Conservation (phyloP, 129 eudicot genomes). For the Flaveria ramosissima region DNA sequence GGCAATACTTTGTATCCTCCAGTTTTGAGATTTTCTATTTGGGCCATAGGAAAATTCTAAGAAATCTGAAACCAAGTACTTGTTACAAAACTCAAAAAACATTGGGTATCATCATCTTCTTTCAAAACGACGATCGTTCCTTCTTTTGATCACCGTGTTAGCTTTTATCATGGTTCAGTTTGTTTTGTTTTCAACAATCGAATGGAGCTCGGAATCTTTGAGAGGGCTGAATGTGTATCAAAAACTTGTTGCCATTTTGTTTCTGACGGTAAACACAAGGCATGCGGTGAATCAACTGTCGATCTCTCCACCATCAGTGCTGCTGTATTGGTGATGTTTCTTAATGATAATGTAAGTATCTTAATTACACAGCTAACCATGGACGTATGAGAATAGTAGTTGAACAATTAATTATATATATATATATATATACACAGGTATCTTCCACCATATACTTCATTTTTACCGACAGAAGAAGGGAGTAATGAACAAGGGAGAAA, state of each 20-base stretch:
- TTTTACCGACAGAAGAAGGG: slow-evolving; percentile 35
- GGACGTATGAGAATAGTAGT: not conserved
- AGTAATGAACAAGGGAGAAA: slow-evolving; percentile 12
- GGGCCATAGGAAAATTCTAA: slow-evolving; percentile 33
- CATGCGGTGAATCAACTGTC: slow-evolving; percentile 58
- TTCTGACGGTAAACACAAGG: slow-evolving; percentile 50
- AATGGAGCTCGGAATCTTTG: slow-evolving; percentile 50
- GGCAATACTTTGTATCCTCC: slow-evolving; percentile 61
- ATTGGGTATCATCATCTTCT: slow-evolving; percentile 47
- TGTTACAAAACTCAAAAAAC: slow-evolving; percentile 33
- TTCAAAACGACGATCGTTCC: slow-evolving; percentile 27
- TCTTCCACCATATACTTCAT: slow-evolving; percentile 73
- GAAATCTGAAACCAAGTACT: slow-evolving; percentile 42
- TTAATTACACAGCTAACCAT: not conserved
- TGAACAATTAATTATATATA: not conserved
- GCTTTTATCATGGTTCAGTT: slow-evolving; percentile 50
- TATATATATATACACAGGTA: slow-evolving; percentile 56
- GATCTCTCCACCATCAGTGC: slow-evolving; percentile 54
- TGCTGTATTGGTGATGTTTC: slow-evolving; percentile 55
- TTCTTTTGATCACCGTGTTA: slow-evolving; percentile 36
- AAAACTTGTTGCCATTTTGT: slow-evolving; percentile 50
- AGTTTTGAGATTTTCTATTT: slow-evolving; percentile 34
- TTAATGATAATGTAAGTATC: slow-evolving; percentile 60
- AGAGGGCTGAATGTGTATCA: slow-evolving; percentile 42
- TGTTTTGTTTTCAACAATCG: slow-evolving; percentile 46